Base-by-base conservation (phyloP, 1,284 basidiomycete genomes). In the Pyrrhoderma noxium region DNA sequence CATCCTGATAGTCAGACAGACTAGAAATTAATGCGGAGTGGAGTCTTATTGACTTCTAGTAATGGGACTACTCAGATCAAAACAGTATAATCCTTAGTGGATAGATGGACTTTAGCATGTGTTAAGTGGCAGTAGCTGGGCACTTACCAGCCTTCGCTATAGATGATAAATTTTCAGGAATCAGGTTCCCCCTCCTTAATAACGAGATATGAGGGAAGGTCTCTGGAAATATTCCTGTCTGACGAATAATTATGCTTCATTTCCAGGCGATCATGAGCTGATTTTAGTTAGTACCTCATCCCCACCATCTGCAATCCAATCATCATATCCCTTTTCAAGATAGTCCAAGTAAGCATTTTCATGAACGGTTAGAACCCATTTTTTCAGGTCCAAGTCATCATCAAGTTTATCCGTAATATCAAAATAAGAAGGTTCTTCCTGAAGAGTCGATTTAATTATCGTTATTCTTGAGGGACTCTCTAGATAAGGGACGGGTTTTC, bases 21-120 rank as follows among this genome's bases (percentile, higher is more conserved):
- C 8, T 23, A 39, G 18, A 44, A 47, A 14, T 23, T 38, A 39
- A 40, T 22, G 23, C 3, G 21, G 23, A 27, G 35, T 37, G 22
- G 14, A 34, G 23, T 7, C 38, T 39, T 16, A 35, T 50, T 22
- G 25, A 65, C 65, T 58, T 42, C 58, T 57, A 0, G 65, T 68
- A 57, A 70, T 65, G 2, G 67, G 65, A 46, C 61, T 62, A 25
- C 65, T 67, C 22, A 69, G 58, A 56, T 70, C 68, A 56, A 69
- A 70, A 37, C 63, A 68, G 56, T 65, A 66, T 40, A 62, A 57
- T 4, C 68, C 69, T 68, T n/a, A 2, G 14, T 11, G n/a, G 23
- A 11, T 21, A 8, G 18, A 27, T 35, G 23, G 16, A 36, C 16
- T 19, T 38, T 18, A 42, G n/a, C 8, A 18, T 2, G n/a, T 3